phyloP scores from a whole-genome alignment of 2,329 filamentous ascomycete species.

The Beauveria bassiana region DNA sequence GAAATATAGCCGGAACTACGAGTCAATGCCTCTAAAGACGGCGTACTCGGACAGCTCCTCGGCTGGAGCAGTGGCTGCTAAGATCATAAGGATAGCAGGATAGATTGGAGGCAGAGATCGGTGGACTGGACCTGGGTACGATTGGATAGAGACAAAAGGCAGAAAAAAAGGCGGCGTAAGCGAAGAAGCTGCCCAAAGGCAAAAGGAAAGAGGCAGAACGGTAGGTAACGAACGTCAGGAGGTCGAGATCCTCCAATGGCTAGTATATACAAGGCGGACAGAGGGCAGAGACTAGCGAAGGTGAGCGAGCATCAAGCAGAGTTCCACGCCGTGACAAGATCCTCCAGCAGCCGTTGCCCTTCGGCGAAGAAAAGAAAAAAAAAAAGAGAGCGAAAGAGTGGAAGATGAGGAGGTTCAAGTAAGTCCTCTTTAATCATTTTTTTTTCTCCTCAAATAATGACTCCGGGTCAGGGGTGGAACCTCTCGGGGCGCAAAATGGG shows the following conservation, averaged over 20 bases:
- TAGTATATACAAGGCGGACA: conserved; percentile 25
- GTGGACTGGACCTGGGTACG: background rate
- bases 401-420: conserved; percentile 13
- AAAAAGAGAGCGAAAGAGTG: background rate
- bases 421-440: conserved; percentile 16
- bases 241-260: conserved; percentile 12
- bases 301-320: conserved; percentile 27
- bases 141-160: background rate
- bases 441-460: conserved; percentile 14
- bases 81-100: conserved; percentile 24
- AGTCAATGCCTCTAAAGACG: conserved; percentile 5
- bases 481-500: conserved; percentile 14
- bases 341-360: conserved; percentile 10
- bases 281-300: conserved; percentile 28
- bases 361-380: conserved; percentile 1
- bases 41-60: conserved; percentile 13
- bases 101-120: conserved; percentile 9
- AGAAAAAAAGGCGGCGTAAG: conserved; percentile 1
- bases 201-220: conserved; percentile 8
- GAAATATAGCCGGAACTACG: conserved; percentile 1
- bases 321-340: conserved; percentile 18
- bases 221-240: conserved; percentile 13
- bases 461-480: conserved; percentile 19
- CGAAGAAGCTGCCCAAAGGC: conserved; percentile 14
- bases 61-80: conserved; percentile 14